These are phyloP conservation scores for Calonectria multiphialidica DNA, from an alignment of 2,329 filamentous ascomycete genomes.

Conservation along the genomic window DNA sequence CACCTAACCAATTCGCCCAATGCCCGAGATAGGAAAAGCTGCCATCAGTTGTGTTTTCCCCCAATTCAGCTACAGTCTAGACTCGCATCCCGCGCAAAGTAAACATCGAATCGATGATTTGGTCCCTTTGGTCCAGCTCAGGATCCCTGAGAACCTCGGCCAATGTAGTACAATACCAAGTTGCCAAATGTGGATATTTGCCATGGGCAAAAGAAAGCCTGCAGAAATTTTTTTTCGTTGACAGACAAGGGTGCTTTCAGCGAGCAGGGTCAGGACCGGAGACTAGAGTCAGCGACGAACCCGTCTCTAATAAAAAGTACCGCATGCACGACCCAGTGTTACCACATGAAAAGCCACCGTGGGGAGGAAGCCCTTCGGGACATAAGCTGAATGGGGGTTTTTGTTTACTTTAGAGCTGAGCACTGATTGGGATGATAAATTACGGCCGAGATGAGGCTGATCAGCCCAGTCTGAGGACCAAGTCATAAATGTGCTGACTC, in stretches of 20 bases:
- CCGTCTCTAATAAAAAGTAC: slow-evolving; percentile 30
- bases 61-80: neutral
- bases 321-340: slow-evolving; percentile 25
- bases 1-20: slow-evolving; percentile 37
- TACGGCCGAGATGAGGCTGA: neutral
- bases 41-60: neutral
- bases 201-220: slow-evolving; percentile 2
- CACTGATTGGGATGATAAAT: neutral
- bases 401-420: neutral
- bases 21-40: slow-evolving; percentile 22
- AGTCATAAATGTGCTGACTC: neutral
- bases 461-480: neutral
- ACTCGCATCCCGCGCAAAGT: neutral
- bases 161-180: neutral
- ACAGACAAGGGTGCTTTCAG: slow-evolving; percentile 16
- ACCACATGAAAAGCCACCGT: slow-evolving; percentile 26
- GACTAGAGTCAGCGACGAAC: slow-evolving; percentile 28
- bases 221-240: slow-evolving; percentile 11
- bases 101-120: neutral
- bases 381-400: neutral
- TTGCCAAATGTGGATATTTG: neutral
- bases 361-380: slow-evolving; percentile 18
- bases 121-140: neutral
- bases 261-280: neutral
- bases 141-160: neutral